A percentile compares a stretch with the other conserved stretches of the same genome.
phyloP scores from a whole-genome alignment of 2,329 filamentous ascomycete species.

The Apiospora aurea region DNA sequence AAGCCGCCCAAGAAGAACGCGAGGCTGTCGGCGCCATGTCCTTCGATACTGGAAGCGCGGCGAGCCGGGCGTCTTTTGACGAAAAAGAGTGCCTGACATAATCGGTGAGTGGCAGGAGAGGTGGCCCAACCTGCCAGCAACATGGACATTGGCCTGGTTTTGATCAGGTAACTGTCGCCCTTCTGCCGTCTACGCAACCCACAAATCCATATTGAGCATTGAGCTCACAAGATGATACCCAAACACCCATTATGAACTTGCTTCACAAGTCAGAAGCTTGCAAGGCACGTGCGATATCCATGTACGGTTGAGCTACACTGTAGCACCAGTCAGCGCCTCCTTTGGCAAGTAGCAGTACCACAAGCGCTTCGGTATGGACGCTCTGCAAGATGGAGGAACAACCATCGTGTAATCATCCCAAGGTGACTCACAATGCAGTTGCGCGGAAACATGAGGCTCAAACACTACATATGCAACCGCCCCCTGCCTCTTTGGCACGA shows the following conservation, averaged over 20 bases:
- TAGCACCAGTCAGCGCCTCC: neutral
- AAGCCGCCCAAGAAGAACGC: conserved; percentile 79
- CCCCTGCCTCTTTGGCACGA: neutral
- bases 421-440: conserved; percentile 5
- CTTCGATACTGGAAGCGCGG: conserved; percentile 74
- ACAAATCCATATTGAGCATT: neutral
- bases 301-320: neutral
- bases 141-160: conserved; percentile 97
- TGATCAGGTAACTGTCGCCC: conserved; percentile 48
- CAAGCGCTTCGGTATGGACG: neutral
- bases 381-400: neutral
- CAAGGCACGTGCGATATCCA: neutral
- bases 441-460: conserved; percentile 18
- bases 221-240: conserved; percentile 4
- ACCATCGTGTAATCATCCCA: neutral
- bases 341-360: neutral
- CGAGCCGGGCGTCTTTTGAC: conserved; percentile 81
- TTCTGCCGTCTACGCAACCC: neutral
- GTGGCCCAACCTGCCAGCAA: conserved; percentile 88
- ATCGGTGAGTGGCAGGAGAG: conserved; percentile 92
- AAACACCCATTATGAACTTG: neutral
- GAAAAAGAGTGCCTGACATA: conserved; percentile 91
- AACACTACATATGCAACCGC: neutral
- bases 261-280: neutral
- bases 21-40: conserved; percentile 66